A percentile compares a stretch with the other conserved stretches of the same genome.
Evolutionary conservation across 73 alveolate genomes (phyloP).

Genomic region (Stentor roeselii): DNA sequence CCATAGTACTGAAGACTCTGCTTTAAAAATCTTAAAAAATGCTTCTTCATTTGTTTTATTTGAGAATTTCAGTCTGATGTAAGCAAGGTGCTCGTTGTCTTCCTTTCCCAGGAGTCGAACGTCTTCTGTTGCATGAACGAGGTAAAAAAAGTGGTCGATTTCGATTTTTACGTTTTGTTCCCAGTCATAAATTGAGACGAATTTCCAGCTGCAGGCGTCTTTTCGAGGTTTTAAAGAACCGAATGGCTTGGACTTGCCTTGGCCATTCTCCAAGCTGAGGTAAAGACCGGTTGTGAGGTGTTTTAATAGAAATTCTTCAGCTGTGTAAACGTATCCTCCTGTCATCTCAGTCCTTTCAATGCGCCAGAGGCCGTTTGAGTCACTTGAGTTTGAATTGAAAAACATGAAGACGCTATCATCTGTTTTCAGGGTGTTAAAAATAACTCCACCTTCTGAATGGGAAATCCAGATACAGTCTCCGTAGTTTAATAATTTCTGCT

Average conservation of each 20-base stretch:
- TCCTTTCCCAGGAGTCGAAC: not conserved
- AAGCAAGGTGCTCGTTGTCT: not conserved
- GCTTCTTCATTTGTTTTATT: not conserved
- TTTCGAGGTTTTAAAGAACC: not conserved
- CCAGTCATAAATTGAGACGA: not conserved
- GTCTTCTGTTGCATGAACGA: not conserved
- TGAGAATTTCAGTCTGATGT: not conserved
- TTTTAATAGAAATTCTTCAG: conserved; percentile 28
- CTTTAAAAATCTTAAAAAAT: conserved; percentile 11
- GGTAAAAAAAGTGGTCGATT: not conserved
- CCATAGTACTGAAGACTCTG: not conserved
- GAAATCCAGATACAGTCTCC: conserved; percentile 12
- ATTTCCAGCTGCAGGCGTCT: not conserved
- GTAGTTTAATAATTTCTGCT: not conserved
- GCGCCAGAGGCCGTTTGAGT: conserved; percentile 43
- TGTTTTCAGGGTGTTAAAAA: not conserved
- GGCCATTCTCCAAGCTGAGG: not conserved
- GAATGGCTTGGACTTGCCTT: not conserved
- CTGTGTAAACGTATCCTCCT: conserved; percentile 44
- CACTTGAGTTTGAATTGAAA: not conserved
- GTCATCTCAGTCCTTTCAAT: conserved; percentile 33
- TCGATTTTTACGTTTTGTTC: not conserved
- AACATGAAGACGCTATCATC: not conserved
- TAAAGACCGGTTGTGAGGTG: conserved; percentile 44
- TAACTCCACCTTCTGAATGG: not conserved